Evolutionary conservation across 139 green algal genomes (phyloP).

Genomic region (Chloropicon primus): DNA sequence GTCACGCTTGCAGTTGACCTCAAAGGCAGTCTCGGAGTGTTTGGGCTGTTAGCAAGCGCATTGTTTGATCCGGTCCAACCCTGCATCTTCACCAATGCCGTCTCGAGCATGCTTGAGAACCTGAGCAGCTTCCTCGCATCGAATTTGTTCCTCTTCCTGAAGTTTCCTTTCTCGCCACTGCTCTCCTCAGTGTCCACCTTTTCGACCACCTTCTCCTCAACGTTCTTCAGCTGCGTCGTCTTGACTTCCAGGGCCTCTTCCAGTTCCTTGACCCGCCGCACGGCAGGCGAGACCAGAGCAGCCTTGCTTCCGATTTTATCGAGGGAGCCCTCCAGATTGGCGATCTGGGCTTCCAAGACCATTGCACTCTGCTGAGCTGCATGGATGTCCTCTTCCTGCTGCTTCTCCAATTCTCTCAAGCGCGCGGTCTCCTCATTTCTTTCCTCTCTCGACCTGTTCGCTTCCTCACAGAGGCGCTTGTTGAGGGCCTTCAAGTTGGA

Average conservation of each 20-base stretch:
- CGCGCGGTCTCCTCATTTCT: background rate
- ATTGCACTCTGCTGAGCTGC: background rate
- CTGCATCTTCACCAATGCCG: background rate
- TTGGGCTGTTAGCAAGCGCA: background rate
- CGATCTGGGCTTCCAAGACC: background rate
- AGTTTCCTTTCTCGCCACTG: background rate
- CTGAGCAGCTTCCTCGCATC: background rate
- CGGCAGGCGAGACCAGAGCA: background rate
- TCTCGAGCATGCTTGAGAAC: background rate
- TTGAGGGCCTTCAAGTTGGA: background rate
- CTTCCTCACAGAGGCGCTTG: background rate
- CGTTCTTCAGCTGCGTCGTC: background rate
- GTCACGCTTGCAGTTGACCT: background rate
- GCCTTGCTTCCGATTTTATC: background rate
- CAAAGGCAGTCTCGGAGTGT: background rate
- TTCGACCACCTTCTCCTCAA: background rate
- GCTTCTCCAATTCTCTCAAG: background rate
- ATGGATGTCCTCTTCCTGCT: background rate
- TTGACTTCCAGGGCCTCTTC: background rate
- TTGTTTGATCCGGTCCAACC: background rate
- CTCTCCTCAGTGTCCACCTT: background rate
- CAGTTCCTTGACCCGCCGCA: background rate
- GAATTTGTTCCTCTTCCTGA: background rate
- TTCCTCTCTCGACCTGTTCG: background rate
- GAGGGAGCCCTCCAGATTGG: background rate